Conservation (phyloP, 768 basidiomycete genomes). For the Suillus bovinus region DNA sequence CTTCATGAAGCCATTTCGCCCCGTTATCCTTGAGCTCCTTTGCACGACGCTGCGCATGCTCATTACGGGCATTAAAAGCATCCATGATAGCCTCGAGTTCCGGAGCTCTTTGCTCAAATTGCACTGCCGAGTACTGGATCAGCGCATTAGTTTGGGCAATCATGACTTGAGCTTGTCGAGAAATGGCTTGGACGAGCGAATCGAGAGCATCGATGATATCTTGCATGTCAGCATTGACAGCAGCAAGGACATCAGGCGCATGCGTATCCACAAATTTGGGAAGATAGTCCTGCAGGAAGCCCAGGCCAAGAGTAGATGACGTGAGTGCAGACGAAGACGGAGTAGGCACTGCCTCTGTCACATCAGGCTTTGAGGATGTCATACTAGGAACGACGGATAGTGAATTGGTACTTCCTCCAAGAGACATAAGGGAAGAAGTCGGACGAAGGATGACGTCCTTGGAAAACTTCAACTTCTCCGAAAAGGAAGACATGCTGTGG, state of each 20-base stretch:
- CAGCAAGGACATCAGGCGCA: slow-evolving; percentile 42
- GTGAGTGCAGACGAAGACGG: slow-evolving; percentile 17
- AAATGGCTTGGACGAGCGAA: slow-evolving; percentile 51
- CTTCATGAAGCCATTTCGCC: slow-evolving; percentile 43
- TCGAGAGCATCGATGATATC: slow-evolving; percentile 63
- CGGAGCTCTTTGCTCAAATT: slow-evolving; percentile 35
- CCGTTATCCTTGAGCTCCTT: slow-evolving; percentile 53
- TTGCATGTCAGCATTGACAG: slow-evolving; percentile 51
- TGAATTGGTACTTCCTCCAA: slow-evolving; percentile 28
- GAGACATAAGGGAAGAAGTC: slow-evolving; percentile 25
- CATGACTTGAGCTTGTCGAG: slow-evolving; percentile 39
- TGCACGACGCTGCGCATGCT: slow-evolving; percentile 53
- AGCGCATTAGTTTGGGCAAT: slow-evolving; percentile 37
- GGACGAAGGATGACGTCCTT: slow-evolving; percentile 41
- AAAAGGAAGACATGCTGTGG: slow-evolving; percentile 21
- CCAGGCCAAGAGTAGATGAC: slow-evolving; percentile 33
- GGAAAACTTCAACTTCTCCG: slow-evolving; percentile 29
- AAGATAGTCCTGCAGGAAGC: slow-evolving; percentile 46
- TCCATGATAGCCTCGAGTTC: slow-evolving; percentile 40
- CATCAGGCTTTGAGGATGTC: slow-evolving; percentile 10
- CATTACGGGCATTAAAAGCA: slow-evolving; percentile 48
- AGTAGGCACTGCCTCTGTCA: slow-evolving; percentile 13
- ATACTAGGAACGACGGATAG: slow-evolving; percentile 28
- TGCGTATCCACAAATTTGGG: slow-evolving; percentile 50
- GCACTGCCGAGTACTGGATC: slow-evolving; percentile 44